Evolutionary conservation across 2,329 filamentous ascomycete genomes (phyloP), one percentile per base, ranked within the genome.

Genomic region (Neopestalotiopsis sp.): DNA sequence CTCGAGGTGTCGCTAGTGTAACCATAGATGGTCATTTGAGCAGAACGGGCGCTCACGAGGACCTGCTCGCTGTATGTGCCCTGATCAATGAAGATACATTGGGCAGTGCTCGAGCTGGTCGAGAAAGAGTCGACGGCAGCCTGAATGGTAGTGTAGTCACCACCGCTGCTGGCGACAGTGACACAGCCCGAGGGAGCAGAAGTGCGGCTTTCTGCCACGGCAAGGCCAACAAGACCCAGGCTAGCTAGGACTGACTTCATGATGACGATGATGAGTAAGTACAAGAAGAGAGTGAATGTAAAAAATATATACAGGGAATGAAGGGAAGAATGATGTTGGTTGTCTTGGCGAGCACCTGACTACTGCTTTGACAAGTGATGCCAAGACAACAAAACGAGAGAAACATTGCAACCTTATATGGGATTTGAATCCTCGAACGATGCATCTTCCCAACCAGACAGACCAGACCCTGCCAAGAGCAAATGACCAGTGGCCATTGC

Each of bases 51-150:
- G 12, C 83, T 79, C 53, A 91, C 81, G 71, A 84, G 84, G 61
- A 90, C 87, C 75, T 90, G 88, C 75, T 90, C 88, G 4, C 79
- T 79, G 82, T 91, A 91, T 63, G 86, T 89, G 5, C 89, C 88
- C 12, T 84, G 76, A 71, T 86, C 76, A 77, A 92, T 87, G 80
- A 91, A 91, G 79, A 92, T 89, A 74, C 85, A 87, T 69, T 90
- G 87, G 1, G 81, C 81, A 1, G 78, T 72, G 1, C 84, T 83
- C 7, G 83, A 82, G 1, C 81, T 80, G 0, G 84, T 85, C 17
- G 84, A 86, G 7, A 91, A 83, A 5, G 88, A 85, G 72, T 88
- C 75, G 63, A 92, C 85, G 14, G 90, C 90, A 24, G 82, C 78
- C 75, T 89, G 86, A 62, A 91, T 79, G 56, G 74, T 77, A 67